Evolutionary conservation across 495 filamentous ascomycete genomes (phyloP).

Genomic region (Aspergillus affinis): DNA sequence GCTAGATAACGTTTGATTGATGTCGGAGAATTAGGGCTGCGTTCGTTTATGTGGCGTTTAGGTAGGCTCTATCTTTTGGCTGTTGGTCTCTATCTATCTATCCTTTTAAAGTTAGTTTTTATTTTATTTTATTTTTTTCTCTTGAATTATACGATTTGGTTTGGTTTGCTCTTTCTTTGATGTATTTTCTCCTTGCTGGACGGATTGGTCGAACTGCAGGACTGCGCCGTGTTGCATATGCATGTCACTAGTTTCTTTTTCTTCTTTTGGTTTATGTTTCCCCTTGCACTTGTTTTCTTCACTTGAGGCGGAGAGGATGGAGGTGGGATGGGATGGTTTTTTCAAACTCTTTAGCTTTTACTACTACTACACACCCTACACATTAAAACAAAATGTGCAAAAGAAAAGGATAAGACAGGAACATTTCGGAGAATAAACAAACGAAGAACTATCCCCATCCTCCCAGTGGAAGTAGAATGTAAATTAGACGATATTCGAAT

Average conservation of each 20-base stretch:
- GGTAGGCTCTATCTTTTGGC: no score
- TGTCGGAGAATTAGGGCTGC: not conserved
- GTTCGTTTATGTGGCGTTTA: not conserved
- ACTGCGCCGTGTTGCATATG: not conserved
- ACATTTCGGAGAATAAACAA: no score
- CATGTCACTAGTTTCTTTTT: not conserved
- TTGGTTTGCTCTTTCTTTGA: not conserved
- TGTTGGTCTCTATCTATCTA: not conserved
- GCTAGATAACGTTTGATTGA: not conserved
- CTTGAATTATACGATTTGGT: not conserved
- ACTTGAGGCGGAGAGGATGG: not conserved
- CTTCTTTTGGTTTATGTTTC: not conserved
- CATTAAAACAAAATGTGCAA: no score
- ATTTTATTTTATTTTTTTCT: not conserved
- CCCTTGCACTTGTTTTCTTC: not conserved
- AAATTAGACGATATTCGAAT: not conserved
- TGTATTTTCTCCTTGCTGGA: not conserved
- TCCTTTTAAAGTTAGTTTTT: not conserved
- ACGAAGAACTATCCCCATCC: no score
- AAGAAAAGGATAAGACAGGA: no score
- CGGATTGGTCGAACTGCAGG: not conserved
- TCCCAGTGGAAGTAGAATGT: not conserved
- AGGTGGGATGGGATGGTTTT: not conserved
- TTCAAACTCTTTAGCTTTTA: no score
- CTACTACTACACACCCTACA: no score